Evolutionary conservation across 345 rosid species (phyloP), one percentile per base, ranked within the genome.

Genomic region (Aquilaria sinensis): DNA sequence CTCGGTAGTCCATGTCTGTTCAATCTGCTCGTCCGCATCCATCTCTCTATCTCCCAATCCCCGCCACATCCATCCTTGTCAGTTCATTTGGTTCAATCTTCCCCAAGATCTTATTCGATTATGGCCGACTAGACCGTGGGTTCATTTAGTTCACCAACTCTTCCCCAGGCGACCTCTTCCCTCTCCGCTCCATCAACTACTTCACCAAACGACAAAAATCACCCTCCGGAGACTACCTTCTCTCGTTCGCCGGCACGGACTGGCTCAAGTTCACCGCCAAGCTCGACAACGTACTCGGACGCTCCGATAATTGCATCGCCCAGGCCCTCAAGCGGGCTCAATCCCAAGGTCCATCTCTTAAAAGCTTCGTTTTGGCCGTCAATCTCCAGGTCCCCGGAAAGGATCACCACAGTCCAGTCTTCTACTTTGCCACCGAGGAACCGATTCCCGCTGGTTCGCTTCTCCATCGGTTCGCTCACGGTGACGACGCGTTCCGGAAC

Each of bases 351-450:
- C 68, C 69, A 57, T 85, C 98, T 10, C 61, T 76, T 5, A 89
- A 92, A 75, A 70, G 81, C 72, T 89, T 89, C 69, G 33, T 92
- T 58, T 92, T n/a, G n/a, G n/a, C n/a, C n/a, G n/a, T n/a, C n/a
- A n/a, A n/a, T n/a, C n/a, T n/a, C 47, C 98, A 87, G 72, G 79
- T 92, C 51, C 97, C 97, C 0, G 96, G 96, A 3, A 92, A 89
- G 55, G 98, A 89, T 15, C 83, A 80, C 23, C 81, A 89, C 75
- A 92, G 83, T 63, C n/a, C n/a, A n/a, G 92, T 92, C 8, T 89
- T 92, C 65, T 92, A 92, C 79, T 92, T 80, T 70, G 97, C 84
- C 2, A 53, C 96, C 0, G 93, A 89, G 54, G 94, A 85, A 31
- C 90, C 96, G 5, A 75, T 87, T 37, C 82, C 82, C 2, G 16